phyloP scores from a whole-genome alignment of 2,329 filamentous ascomycete genomes.

The Gnomoniopsis smithogilvyi region DNA sequence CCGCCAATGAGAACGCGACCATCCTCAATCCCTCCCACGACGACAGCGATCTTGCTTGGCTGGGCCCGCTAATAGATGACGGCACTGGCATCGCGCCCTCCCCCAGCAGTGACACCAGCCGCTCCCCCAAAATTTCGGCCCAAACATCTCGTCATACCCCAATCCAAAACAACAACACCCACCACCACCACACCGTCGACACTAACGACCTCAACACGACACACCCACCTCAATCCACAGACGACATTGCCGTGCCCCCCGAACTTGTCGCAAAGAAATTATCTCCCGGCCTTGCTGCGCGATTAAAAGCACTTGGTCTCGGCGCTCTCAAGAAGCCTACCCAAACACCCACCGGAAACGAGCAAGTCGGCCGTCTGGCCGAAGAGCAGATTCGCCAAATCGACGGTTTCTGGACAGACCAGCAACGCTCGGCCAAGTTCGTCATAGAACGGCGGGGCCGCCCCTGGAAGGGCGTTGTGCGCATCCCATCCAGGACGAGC shows the following conservation, averaged over 20 bases:
- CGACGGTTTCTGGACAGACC: constrained; percentile 56
- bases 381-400: constrained; percentile 68
- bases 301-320: constrained; percentile 63
- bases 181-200: constrained; percentile 21
- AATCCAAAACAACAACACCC: constrained; percentile 19
- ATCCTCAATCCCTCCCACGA: constrained; percentile 38
- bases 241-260: constrained; percentile 19
- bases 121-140: constrained; percentile 15
- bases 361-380: constrained; percentile 64
- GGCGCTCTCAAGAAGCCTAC: constrained; percentile 40
- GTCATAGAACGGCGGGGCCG: constrained; percentile 64
- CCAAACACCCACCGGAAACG: constrained; percentile 32
- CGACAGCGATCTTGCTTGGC: constrained; percentile 36
- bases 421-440: constrained; percentile 43
- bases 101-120: constrained; percentile 5
- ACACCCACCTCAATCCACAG: constrained; percentile 4
- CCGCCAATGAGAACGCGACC: constrained; percentile 19
- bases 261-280: constrained; percentile 41
- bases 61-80: constrained; percentile 28
- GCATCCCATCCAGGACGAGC: constrained; percentile 39
- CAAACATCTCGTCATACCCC: constrained; percentile 18
- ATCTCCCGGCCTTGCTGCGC: constrained; percentile 61
- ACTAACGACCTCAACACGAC: constrained; percentile 18
- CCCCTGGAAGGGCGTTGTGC: constrained; percentile 66
- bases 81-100: constrained; percentile 2